A percentile compares a stretch with the other conserved stretches of the same genome.
Evolutionary conservation across 2,329 filamentous ascomycete species (phyloP).

Genomic region (Fusarium nurragi): DNA sequence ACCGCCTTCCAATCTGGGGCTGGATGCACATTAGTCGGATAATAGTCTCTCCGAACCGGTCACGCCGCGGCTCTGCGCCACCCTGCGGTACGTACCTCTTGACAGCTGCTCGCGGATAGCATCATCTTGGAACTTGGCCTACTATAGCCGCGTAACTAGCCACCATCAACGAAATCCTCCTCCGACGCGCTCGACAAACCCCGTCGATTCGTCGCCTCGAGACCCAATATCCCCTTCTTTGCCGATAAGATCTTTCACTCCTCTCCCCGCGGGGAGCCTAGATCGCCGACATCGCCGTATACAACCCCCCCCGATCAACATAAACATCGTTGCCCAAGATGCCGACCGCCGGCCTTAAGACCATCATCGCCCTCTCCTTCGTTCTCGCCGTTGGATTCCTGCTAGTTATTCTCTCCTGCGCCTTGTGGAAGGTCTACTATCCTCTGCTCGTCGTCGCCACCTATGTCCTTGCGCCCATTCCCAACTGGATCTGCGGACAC

Average conservation of each 20-base stretch:
- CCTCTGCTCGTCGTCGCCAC: slow-evolving; percentile 95
- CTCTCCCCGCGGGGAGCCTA: slow-evolving; percentile 20
- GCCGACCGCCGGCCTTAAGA: slow-evolving; percentile 91
- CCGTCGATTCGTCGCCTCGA: neutral
- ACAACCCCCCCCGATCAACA: neutral
- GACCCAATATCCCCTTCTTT: neutral
- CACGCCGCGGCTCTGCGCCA: slow-evolving; percentile 13
- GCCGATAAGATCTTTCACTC: neutral
- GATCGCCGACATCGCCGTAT: slow-evolving; percentile 20
- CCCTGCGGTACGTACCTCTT: slow-evolving; percentile 38
- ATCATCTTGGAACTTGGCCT: slow-evolving; percentile 36
- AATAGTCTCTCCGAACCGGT: slow-evolving; percentile 22
- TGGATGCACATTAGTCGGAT: neutral
- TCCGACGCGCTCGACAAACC: neutral
- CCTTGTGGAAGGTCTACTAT: slow-evolving; percentile 93
- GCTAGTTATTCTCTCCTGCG: slow-evolving; percentile 97
- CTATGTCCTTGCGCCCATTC: slow-evolving; percentile 91
- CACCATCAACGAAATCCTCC: slow-evolving; percentile 17
- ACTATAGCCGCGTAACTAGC: slow-evolving; percentile 36
- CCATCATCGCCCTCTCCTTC: slow-evolving; percentile 98
- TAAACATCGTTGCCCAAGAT: slow-evolving; percentile 53
- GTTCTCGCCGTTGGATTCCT: slow-evolving; percentile 99
- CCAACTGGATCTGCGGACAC: slow-evolving; percentile 94
- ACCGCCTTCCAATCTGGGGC: slow-evolving; percentile 28
- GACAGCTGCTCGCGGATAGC: slow-evolving; percentile 33